Conservation (phyloP, 371 early-diverging fungal species). For the Mortierella sp. region DNA sequence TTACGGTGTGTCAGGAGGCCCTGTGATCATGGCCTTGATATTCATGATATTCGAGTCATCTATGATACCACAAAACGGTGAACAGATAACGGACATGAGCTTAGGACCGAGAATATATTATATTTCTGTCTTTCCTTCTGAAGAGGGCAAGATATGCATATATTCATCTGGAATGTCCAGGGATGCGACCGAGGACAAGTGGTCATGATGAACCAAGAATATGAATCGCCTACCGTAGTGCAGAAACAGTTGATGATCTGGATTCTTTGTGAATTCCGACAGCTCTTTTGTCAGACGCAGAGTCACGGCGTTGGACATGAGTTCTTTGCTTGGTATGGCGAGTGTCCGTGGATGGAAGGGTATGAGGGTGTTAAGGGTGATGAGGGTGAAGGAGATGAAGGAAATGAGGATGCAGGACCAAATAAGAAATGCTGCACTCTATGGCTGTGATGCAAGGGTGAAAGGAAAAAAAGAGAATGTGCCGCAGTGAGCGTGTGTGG, state of each 20-base stretch:
- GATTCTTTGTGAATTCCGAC: conserved; percentile 51
- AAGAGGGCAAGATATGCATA: too few species aligned
- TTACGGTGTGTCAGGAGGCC: conserved; percentile 65
- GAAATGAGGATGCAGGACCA: too few species aligned
- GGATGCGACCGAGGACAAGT: neutral
- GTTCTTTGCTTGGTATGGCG: too few species aligned
- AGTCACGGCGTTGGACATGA: conserved; percentile 53
- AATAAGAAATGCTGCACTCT: too few species aligned
- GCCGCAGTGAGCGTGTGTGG: too few species aligned
- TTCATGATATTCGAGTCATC: conserved; percentile 65
- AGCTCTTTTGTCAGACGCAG: conserved; percentile 49
- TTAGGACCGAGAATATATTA: neutral
- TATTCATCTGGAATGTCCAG: neutral
- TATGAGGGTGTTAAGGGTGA: too few species aligned
- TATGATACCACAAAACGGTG: neutral
- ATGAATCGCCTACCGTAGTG: conserved; percentile 31
- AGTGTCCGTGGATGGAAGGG: too few species aligned
- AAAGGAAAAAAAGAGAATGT: too few species aligned
- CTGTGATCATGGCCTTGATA: conserved; percentile 66
- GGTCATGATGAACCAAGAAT: neutral
- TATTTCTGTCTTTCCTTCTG: neutral
- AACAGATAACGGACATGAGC: neutral
- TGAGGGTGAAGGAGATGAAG: too few species aligned
- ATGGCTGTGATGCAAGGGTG: too few species aligned
- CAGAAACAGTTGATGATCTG: conserved; percentile 60